Conservation (phyloP, 306 rosid genomes). For the Styphnolobium japonicum region DNA sequence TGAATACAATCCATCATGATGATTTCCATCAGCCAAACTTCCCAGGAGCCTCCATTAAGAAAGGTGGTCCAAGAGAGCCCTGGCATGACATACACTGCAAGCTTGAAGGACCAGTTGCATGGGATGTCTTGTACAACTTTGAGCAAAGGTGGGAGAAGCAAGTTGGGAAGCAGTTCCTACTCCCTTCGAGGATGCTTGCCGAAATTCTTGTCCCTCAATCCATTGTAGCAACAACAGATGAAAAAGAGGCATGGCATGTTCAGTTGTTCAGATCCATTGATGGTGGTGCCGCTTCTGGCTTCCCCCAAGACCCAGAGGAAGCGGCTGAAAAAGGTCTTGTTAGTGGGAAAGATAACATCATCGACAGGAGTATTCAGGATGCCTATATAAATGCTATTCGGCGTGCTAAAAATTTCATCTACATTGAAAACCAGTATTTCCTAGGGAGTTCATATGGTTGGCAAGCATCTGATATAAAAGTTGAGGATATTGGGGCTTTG, state of each 20-base stretch:
- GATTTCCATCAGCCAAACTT: slow-evolving; percentile 92
- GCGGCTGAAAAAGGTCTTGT: slow-evolving; percentile 58
- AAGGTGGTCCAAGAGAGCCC: slow-evolving; percentile 95
- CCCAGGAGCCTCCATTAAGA: slow-evolving; percentile 57
- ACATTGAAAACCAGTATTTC: slow-evolving; percentile 89
- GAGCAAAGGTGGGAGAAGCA: slow-evolving; percentile 80
- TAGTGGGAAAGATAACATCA: slow-evolving; percentile 67
- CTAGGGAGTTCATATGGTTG: slow-evolving; percentile 87
- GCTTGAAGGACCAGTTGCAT: slow-evolving; percentile 75
- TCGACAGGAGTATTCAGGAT: slow-evolving; percentile 78
- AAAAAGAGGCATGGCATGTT: slow-evolving; percentile 62
- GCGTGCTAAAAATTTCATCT: slow-evolving; percentile 73
- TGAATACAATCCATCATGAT: slow-evolving; percentile 41
- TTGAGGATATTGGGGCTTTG: slow-evolving; percentile 67
- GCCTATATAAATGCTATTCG: slow-evolving; percentile 81
- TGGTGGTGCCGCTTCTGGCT: slow-evolving; percentile 70
- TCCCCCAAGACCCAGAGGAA: slow-evolving; percentile 47
- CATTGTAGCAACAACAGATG: slow-evolving; percentile 3
- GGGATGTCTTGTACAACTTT: slow-evolving; percentile 81
- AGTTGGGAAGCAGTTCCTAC: slow-evolving; percentile 37
- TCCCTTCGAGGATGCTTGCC: slow-evolving; percentile 35
- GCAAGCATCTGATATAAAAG: slow-evolving; percentile 49
- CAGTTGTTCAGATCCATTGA: slow-evolving; percentile 85
- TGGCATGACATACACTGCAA: slow-evolving; percentile 94
- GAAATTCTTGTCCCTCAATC: slow-evolving; percentile 30